Evolutionary conservation across 306 rosid species (phyloP), one percentile per base, ranked within the genome.

Genomic region (Oxytropis ochrocephala): DNA sequence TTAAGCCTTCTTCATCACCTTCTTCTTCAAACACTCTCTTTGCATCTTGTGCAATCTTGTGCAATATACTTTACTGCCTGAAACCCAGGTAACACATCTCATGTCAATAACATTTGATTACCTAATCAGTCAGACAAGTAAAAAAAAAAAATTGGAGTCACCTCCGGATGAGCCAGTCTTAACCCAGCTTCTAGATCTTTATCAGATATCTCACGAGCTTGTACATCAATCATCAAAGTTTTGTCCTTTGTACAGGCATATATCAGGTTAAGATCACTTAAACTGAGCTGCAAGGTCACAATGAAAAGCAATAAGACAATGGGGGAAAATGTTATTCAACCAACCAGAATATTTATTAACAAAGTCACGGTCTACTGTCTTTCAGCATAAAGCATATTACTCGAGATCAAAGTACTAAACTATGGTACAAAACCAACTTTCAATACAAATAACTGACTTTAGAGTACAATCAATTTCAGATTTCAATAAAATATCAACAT

Each of bases 221-320:
- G 96, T 73, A 94, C 97, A 41, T 91, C 98, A 76, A 94, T 94
- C 98, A 94, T 94, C 76, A 94, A 81, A 10, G 98, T 94, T 76
- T 91, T 91, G 73, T 94, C 99, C 85, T 79, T 87, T 27, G 97
- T 88, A 71, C 97, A 88, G 53, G 99, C 99, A 85, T 94, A 94
- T 56, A 94, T 75, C 86, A 94, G 81, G 80, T 94, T 94, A 67
- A 91, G 97, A 84, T 94, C 97, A 69, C 99, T 94, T 71, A 91
- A 65, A 72, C 77, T 79, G 58, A 94, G 89, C 99, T 94, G 95
- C 85, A 86, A 67, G 21, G 30, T n/a, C 77, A 57, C 59, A 35
- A 79, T 9, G 44, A 54, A 48, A 39, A 46, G 27, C 69, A 81
- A 41, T 81, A 7, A 73, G 78, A 72, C 35, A 52, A 68, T 35